Conservation (phyloP, 1,284 basidiomycete species). For the Apiotrichum akiyoshidainum region DNA sequence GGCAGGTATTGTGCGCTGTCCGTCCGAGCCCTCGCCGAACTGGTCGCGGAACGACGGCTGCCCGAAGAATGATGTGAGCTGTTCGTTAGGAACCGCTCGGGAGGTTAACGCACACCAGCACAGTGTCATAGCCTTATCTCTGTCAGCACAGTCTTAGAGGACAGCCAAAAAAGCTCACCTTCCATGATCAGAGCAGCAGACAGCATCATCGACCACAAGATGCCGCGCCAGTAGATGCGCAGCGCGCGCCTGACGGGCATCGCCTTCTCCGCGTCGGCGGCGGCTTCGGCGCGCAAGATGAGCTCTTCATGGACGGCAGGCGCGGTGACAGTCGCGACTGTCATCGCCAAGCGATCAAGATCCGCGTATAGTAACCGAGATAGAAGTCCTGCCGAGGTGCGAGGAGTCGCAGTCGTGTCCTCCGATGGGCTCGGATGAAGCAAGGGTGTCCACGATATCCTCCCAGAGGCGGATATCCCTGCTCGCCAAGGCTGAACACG, state of each 20-base stretch:
- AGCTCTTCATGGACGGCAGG: conserved; percentile 8
- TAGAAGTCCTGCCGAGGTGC: too few species aligned
- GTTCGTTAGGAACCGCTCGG: neutral
- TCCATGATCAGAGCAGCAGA: conserved; percentile 14
- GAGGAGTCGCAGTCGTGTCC: too few species aligned
- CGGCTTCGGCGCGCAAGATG: conserved; percentile 6
- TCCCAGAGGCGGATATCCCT: too few species aligned
- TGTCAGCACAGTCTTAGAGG: neutral
- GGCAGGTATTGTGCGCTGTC: conserved; percentile 20
- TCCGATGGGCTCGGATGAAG: too few species aligned
- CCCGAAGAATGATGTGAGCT: conserved; percentile 49
- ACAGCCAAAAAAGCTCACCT: neutral
- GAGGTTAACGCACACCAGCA: neutral
- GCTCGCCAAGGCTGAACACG: too few species aligned
- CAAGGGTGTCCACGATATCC: too few species aligned
- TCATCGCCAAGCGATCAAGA: too few species aligned
- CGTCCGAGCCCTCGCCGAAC: conserved; percentile 21
- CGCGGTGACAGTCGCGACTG: neutral
- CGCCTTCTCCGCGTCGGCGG: conserved; percentile 2
- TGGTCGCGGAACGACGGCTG: conserved; percentile 37
- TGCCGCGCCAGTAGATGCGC: conserved; percentile 9
- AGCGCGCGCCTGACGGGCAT: conserved; percentile 1
- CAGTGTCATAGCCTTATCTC: neutral
- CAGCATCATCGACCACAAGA: conserved; percentile 18
- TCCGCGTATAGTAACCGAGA: too few species aligned